Evolutionary conservation across 23 red algal genomes (phyloP).

Genomic region (Gracilaria gracilis): DNA sequence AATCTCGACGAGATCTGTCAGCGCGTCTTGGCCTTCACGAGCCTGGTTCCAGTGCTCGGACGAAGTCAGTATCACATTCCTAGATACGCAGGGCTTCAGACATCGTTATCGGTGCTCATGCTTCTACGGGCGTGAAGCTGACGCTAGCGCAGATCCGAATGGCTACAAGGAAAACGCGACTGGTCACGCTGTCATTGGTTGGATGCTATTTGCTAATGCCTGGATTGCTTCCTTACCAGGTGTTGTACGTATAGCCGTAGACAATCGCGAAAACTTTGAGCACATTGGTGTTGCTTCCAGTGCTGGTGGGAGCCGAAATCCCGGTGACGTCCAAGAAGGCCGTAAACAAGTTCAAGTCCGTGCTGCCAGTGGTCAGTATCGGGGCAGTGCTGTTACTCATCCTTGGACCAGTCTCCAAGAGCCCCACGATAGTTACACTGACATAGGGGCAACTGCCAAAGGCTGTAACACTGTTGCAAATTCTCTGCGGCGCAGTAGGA

Average conservation of each 20-base stretch:
- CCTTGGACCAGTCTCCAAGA: constrained; percentile 51
- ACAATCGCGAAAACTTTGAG: constrained; percentile 56
- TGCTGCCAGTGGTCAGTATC: constrained; percentile 69
- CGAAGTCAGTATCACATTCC: background rate
- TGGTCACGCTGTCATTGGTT: constrained; percentile 45
- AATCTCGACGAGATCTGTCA: constrained; percentile 90
- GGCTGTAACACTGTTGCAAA: constrained; percentile 68
- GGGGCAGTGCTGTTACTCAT: constrained; percentile 57
- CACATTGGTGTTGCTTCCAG: constrained; percentile 70
- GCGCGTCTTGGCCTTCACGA: constrained; percentile 39
- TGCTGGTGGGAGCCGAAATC: constrained; percentile 47
- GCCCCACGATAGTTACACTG: background rate
- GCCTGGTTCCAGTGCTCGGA: background rate
- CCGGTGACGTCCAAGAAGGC: constrained; percentile 1
- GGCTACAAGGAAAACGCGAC: constrained; percentile 24
- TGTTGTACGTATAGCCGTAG: constrained; percentile 36
- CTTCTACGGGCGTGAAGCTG: constrained; percentile 77
- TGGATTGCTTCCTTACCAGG: constrained; percentile 39
- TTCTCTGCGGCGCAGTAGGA: constrained; percentile 35
- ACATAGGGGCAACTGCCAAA: constrained; percentile 2
- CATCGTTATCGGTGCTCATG: constrained; percentile 68
- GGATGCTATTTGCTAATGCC: constrained; percentile 87
- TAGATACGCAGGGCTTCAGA: too few relatives aligned
- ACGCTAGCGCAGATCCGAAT: constrained; percentile 56
- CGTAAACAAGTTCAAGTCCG: constrained; percentile 21